phyloP scores from a whole-genome alignment of 306 rosid genomes.

The Phaseolus lunatus region DNA sequence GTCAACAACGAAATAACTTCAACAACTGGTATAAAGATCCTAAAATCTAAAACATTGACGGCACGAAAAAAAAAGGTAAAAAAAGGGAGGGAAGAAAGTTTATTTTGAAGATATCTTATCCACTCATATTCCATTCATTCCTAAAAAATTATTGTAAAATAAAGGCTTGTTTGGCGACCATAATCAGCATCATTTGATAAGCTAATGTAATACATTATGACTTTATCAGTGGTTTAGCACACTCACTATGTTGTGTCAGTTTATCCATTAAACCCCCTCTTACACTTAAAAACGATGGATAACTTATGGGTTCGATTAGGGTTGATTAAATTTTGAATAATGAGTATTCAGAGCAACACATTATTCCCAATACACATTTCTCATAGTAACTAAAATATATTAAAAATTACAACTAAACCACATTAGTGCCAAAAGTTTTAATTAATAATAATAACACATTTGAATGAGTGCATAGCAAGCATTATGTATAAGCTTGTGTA shows the following conservation, averaged over 20 bases:
- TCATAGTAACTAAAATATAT: neutral
- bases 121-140: neutral
- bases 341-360: neutral
- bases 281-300: neutral
- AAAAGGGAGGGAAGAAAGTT: neutral
- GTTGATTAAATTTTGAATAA: slow-evolving; percentile 7
- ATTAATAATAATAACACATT: neutral
- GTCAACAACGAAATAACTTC: neutral
- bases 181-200: slow-evolving; percentile 13
- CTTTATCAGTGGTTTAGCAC: neutral
- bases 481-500: neutral
- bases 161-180: neutral
- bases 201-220: neutral
- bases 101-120: neutral
- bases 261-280: slow-evolving; percentile 1
- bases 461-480: neutral
- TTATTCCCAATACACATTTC: neutral
- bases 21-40: slow-evolving; percentile 6
- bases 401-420: neutral
- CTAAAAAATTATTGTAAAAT: neutral
- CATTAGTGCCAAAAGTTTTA: neutral
- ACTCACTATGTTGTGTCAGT: neutral
- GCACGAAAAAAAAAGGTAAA: neutral
- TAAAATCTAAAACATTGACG: slow-evolving; percentile 1
- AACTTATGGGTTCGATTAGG: neutral